Percentiles rank a stretch among this genome's conserved stretches.
These are phyloP conservation scores for Pseudocercospora cruenta DNA, from an alignment of 2,329 filamentous ascomycete species.

Conservation along the genomic window DNA sequence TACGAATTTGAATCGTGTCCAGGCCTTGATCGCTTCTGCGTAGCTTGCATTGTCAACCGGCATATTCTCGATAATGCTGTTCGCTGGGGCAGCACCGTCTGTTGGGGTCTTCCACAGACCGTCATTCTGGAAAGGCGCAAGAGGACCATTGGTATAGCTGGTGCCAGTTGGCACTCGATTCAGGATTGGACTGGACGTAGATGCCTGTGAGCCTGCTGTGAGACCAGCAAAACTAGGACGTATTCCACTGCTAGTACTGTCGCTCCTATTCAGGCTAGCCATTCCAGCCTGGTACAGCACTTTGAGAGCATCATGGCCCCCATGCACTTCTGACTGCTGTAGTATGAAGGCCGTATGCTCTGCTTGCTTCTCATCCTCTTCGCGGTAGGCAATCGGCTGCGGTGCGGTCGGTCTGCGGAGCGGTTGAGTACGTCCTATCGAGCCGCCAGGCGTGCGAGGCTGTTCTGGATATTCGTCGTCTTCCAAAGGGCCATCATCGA, in stretches of 20 bases:
- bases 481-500: too few relatives aligned
- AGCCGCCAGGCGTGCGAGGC: conserved; percentile 69
- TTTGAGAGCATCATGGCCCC: conserved; percentile 89
- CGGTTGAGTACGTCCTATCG: conserved; percentile 67
- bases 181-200: conserved; percentile 32
- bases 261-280: conserved; percentile 54
- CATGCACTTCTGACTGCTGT: conserved; percentile 73
- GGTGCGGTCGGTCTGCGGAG: conserved; percentile 61
- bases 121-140: conserved; percentile 29
- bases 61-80: conserved; percentile 28
- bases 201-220: conserved; percentile 26
- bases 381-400: conserved; percentile 42
- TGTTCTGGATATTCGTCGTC: conserved; percentile 57
- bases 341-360: conserved; percentile 64
- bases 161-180: conserved; percentile 11
- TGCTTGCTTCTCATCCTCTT: conserved; percentile 61
- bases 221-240: conserved; percentile 33
- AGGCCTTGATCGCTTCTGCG: conserved; percentile 77
- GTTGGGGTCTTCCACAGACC: conserved; percentile 30
- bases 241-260: conserved; percentile 44
- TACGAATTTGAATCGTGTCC: conserved; percentile 92
- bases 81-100: conserved; percentile 26
- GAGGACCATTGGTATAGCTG: conserved; percentile 28
- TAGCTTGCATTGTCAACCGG: conserved; percentile 42
- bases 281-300: conserved; percentile 76